Percentiles rank a stretch among this genome's conserved stretches.
These are phyloP conservation scores for Leishmania major DNA, from an alignment of 208 protist genomes.

Conservation along the genomic window DNA sequence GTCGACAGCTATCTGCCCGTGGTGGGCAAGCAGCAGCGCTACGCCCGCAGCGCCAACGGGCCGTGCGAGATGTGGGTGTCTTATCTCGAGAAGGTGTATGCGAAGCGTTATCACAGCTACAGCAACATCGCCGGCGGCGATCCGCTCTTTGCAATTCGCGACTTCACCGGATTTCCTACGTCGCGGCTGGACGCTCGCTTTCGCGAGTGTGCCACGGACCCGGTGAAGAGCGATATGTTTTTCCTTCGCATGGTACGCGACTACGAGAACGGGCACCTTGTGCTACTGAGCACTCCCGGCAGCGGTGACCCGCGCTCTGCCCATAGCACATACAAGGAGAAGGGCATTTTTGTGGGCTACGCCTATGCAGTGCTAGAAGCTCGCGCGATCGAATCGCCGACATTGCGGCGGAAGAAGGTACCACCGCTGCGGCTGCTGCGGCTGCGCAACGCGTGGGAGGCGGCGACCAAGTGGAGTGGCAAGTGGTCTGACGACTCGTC, in stretches of 20 bases:
- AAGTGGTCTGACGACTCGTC: constrained; percentile 56
- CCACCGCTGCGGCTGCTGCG: constrained; percentile 51
- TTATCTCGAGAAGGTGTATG: constrained; percentile 89
- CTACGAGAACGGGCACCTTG: constrained; percentile 47
- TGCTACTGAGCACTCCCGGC: constrained; percentile 24
- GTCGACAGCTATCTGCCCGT: constrained; percentile 89
- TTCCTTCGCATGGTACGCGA: constrained; percentile 51
- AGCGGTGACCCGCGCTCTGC: constrained; percentile 33
- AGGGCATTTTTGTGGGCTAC: constrained; percentile 57
- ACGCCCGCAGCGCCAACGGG: constrained; percentile 56
- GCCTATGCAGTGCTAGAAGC: constrained; percentile 69
- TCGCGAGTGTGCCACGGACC: constrained; percentile 38
- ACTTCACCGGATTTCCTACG: constrained; percentile 77
- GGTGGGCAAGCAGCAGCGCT: constrained; percentile 56
- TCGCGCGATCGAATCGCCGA: constrained; percentile 45
- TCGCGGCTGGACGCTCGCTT: constrained; percentile 74
- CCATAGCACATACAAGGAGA: constrained; percentile 43
- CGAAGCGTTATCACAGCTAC: constrained; percentile 83
- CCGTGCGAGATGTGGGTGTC: constrained; percentile 79
- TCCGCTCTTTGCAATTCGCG: constrained; percentile 68
- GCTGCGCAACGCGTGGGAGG: constrained; percentile 71
- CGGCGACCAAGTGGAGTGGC: constrained; percentile 41
- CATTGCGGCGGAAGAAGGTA: constrained; percentile 4
- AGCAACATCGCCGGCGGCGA: constrained; percentile 75
- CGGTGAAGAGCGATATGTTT: constrained; percentile 45